Percentiles rank a stretch among this genome's conserved stretches.
Evolutionary conservation across 2,329 filamentous ascomycete genomes (phyloP).

Genomic region (Rutstroemia sp.): DNA sequence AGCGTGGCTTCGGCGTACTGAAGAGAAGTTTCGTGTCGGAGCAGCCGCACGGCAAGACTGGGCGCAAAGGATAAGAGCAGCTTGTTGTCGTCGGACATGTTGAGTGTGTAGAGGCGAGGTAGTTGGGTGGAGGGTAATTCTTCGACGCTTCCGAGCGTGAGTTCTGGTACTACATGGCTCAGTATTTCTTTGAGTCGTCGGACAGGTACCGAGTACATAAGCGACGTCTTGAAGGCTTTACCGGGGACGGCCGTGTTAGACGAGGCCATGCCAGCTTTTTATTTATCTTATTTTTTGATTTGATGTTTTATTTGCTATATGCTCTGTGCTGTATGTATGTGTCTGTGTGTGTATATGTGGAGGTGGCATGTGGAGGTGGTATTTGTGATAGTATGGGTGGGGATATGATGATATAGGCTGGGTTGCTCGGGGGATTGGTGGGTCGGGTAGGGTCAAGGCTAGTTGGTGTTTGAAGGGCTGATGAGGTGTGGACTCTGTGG

Average conservation of each 20-base stretch:
- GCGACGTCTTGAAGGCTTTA: constrained; percentile 19
- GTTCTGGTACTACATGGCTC: constrained; percentile 20
- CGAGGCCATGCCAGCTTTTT: constrained; percentile 17
- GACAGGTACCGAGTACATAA: constrained; percentile 27
- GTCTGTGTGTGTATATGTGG: neutral
- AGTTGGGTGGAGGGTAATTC: constrained; percentile 28
- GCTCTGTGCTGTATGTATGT: neutral
- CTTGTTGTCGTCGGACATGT: constrained; percentile 25
- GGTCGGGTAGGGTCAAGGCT: no score
- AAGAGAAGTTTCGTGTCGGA: constrained; percentile 26
- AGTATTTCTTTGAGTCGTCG: constrained; percentile 27
- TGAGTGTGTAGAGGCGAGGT: constrained; percentile 26
- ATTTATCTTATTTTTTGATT: neutral
- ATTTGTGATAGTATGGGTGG: no score
- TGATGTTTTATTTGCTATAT: neutral
- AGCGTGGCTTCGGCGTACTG: constrained; percentile 27
- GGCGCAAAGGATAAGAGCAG: constrained; percentile 26
- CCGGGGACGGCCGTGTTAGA: constrained; percentile 19
- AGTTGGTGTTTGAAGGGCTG: no score
- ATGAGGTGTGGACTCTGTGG: no score
- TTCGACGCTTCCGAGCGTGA: constrained; percentile 23
- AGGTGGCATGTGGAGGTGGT: no score
- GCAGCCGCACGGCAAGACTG: constrained; percentile 22
- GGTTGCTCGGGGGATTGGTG: no score
- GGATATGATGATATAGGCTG: no score